Evolutionary conservation across 202 grass and related monocot genomes (phyloP).

Genomic region (Zizania palustris): DNA sequence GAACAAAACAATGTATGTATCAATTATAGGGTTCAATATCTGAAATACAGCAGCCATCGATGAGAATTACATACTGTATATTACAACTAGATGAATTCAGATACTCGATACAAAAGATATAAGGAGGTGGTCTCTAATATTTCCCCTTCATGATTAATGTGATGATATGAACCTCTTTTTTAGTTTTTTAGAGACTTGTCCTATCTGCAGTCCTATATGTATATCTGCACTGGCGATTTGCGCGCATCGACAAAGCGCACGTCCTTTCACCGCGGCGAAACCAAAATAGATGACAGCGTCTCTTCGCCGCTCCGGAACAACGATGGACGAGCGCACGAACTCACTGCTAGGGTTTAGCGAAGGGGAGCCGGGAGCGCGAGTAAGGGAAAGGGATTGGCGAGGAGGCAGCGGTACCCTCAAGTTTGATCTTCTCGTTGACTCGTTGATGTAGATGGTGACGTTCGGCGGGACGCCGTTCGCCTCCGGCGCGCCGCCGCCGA

Average conservation of each 20-base stretch:
- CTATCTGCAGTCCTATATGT: background rate
- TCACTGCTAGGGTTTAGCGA: constrained; percentile 47
- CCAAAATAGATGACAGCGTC: background rate
- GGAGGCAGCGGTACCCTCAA: constrained; percentile 55
- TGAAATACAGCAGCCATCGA: background rate
- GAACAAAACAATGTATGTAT: background rate
- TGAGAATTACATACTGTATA: background rate
- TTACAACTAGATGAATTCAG: background rate
- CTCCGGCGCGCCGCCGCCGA: too few species aligned
- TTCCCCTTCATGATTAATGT: background rate
- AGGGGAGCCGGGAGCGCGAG: background rate
- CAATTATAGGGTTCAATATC: background rate
- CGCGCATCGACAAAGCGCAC: background rate
- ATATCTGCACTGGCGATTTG: background rate
- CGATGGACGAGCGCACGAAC: background rate
- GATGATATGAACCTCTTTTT: background rate
- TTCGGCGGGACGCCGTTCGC: constrained; percentile 52
- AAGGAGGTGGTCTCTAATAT: background rate
- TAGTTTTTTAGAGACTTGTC: background rate
- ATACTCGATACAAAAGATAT: background rate
- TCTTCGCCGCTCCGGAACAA: too few species aligned
- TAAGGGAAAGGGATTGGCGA: background rate
- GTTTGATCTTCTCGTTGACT: constrained; percentile 97
- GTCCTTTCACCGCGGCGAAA: background rate
- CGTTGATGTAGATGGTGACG: constrained; percentile 99